Conservation (phyloP, 371 early-diverging fungal species). For the Mucor saturninus region DNA sequence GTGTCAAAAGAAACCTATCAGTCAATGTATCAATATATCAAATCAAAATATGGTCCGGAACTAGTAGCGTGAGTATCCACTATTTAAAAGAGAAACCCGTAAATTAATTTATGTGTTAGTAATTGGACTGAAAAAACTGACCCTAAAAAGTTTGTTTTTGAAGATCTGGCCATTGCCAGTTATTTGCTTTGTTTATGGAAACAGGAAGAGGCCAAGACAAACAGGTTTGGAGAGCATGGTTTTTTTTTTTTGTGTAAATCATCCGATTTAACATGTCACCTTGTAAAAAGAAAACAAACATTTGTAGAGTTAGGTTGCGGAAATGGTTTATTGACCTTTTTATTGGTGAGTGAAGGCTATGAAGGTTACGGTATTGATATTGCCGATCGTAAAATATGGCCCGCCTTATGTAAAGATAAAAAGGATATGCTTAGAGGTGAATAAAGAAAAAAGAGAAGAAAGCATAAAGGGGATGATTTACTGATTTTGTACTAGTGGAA, state of each 20-base stretch:
- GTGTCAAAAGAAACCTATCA: conserved; percentile 72
- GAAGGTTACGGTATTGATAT: conserved; percentile 84
- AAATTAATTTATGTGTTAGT: conserved; percentile 22
- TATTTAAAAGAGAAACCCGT: not conserved
- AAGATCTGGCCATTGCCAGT: conserved; percentile 86
- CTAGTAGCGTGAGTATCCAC: conserved; percentile 44
- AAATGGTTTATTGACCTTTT: conserved; percentile 85
- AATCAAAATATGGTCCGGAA: conserved; percentile 66
- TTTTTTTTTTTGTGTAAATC: too few species aligned
- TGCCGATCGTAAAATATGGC: conserved; percentile 81
- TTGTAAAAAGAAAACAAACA: conserved; percentile 40
- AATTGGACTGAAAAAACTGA: conserved; percentile 85
- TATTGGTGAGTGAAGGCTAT: conserved; percentile 81
- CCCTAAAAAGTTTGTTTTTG: conserved; percentile 82
- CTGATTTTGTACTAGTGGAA: conserved; percentile 43
- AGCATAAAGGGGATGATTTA: not conserved
- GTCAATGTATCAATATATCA: conserved; percentile 64
- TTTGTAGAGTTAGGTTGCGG: conserved; percentile 94
- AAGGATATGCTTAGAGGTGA: conserved; percentile 43
- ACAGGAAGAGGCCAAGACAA: conserved; percentile 41
- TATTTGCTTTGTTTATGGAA: conserved; percentile 82
- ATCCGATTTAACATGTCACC: too few species aligned
- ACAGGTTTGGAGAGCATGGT: conserved; percentile 9
- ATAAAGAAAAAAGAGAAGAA: conserved; percentile 4
- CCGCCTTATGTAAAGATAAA: conserved; percentile 33